Evolutionary conservation across 306 rosid species (phyloP).

Genomic region (Lathyrus aphaca): DNA sequence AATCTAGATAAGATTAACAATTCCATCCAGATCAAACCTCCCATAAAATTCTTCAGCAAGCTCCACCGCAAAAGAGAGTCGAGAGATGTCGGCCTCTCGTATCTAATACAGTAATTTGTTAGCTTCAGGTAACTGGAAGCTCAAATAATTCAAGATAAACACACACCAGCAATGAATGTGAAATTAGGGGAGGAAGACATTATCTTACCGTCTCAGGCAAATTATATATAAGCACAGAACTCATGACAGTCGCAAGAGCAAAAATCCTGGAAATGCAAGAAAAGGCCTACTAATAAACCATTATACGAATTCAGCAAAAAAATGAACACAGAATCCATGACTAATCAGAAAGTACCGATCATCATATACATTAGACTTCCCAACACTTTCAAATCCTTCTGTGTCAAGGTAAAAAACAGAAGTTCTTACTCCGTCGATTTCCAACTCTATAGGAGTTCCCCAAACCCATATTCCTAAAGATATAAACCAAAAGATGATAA

Average conservation of each 20-base stretch:
- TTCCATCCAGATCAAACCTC: conserved; percentile 61
- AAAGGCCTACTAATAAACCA: conserved; percentile 19
- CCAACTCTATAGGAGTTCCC: conserved; percentile 87
- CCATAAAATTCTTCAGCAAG: conserved; percentile 99
- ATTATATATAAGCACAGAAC: conserved; percentile 93
- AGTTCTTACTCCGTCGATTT: conserved; percentile 82
- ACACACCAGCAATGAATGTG: conserved; percentile 23
- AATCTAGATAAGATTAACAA: conserved; percentile 24
- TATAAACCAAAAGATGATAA: conserved; percentile 30
- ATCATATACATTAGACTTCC: conserved; percentile 96
- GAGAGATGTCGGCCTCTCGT: conserved; percentile 96
- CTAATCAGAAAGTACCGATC: conserved; percentile 73
- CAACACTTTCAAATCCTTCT: conserved; percentile 96
- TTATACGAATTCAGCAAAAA: conserved; percentile 22
- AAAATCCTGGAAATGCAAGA: conserved; percentile 73
- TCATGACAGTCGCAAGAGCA: conserved; percentile 92
- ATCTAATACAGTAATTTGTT: conserved; percentile 51
- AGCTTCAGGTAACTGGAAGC: background rate
- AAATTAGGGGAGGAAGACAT: conserved; percentile 9
- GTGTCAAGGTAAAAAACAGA: conserved; percentile 93
- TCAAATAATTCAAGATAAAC: conserved; percentile 26
- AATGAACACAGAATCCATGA: conserved; percentile 26
- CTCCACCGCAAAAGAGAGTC: conserved; percentile 97
- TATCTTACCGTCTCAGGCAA: conserved; percentile 89
- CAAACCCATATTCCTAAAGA: conserved; percentile 92